A percentile compares a stretch with the other conserved stretches of the same genome.
phyloP scores from a whole-genome alignment of 140 eudicot genomes.

The Cichorium intybus region DNA sequence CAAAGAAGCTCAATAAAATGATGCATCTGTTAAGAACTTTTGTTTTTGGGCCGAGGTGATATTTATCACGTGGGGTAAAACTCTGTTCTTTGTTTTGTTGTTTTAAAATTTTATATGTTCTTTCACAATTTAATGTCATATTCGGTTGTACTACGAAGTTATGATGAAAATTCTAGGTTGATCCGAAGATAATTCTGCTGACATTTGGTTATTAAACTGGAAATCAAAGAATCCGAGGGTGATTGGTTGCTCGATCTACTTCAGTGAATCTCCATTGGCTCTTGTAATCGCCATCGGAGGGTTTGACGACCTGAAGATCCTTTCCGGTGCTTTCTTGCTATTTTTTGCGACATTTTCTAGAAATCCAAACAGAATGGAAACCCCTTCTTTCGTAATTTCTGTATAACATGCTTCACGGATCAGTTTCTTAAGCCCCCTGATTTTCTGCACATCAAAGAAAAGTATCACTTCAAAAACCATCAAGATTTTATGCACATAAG shows the following conservation, averaged over 20 bases:
- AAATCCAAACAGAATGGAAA: too few species aligned
- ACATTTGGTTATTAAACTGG: constrained; percentile 29
- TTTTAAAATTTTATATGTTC: not conserved
- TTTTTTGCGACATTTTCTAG: too few species aligned
- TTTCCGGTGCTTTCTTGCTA: too few species aligned
- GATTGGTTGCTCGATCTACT: constrained; percentile 27
- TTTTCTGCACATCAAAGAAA: too few species aligned
- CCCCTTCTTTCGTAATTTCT: too few species aligned
- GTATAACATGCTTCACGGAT: too few species aligned
- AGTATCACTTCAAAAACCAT: too few species aligned
- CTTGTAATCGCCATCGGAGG: constrained; percentile 4
- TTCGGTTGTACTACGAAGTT: constrained; percentile 20
- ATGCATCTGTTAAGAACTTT: constrained; percentile 19
- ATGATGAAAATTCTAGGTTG: constrained; percentile 47
- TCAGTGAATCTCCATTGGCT: not conserved
- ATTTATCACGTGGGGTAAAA: too few species aligned
- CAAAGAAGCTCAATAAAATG: constrained; percentile 21
- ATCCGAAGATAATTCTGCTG: constrained; percentile 30
- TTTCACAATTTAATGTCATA: not conserved
- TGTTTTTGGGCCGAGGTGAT: too few species aligned
- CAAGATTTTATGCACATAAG: too few species aligned
- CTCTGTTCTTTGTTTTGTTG: too few species aligned
- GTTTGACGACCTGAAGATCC: constrained; percentile 19
- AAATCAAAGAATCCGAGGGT: constrained; percentile 16
- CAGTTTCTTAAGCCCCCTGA: too few species aligned